Evolutionary conservation across 2,329 filamentous ascomycete genomes (phyloP).

Genomic region (Talaromyces marneffei): DNA sequence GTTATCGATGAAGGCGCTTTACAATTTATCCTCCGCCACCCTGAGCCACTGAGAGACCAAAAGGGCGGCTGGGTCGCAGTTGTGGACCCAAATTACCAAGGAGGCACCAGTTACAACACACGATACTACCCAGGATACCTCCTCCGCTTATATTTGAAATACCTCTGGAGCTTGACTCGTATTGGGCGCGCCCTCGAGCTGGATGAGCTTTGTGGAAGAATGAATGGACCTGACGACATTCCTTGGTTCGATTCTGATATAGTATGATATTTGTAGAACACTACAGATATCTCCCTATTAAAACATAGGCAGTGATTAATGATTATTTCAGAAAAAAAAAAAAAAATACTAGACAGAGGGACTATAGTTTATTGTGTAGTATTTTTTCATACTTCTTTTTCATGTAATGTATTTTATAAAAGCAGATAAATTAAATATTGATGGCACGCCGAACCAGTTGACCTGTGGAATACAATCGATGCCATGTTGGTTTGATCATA

Average conservation of each 20-base stretch:
- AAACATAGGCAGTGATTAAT: neutral
- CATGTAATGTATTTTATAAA: neutral
- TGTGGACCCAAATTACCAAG: neutral
- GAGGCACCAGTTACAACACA: neutral
- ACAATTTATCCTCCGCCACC: neutral
- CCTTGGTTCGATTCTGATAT: neutral
- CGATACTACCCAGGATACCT: neutral
- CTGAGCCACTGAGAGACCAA: neutral
- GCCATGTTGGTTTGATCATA: neutral
- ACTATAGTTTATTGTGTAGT: neutral
- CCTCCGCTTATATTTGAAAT: neutral
- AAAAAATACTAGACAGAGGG: neutral
- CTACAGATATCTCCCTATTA: neutral
- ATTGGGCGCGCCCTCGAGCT: neutral
- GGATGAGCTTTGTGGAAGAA: neutral
- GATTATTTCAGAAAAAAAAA: neutral
- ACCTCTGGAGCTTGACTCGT: neutral
- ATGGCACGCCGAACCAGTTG: neutral
- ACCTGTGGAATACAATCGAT: neutral
- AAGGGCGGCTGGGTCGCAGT: neutral
- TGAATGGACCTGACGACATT: neutral
- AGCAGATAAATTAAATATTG: neutral
- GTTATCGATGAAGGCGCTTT: neutral
- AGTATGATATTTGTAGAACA: neutral
- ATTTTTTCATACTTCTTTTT: neutral